Evolutionary conservation across 148 eudicot species (phyloP).

Genomic region (Arbutus unedo): DNA sequence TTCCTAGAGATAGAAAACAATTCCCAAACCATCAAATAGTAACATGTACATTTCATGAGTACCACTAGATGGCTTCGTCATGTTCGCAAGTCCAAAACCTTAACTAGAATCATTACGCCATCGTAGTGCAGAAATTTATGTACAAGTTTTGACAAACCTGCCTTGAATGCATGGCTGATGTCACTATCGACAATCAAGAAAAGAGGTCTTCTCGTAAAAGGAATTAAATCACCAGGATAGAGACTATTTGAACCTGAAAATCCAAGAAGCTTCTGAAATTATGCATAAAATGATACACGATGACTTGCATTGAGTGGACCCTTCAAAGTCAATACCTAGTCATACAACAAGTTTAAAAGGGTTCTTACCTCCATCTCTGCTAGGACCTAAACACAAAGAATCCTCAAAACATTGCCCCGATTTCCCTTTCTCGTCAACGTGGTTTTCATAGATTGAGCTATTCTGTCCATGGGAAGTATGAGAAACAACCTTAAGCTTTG

Average conservation of each 20-base stretch:
- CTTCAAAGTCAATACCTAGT: conserved; percentile 1
- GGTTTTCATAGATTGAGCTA: conserved; percentile 32
- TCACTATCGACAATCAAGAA: conserved; percentile 92
- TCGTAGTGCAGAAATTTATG: neutral
- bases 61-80: neutral
- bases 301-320: neutral
- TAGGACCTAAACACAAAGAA: conserved; percentile 68
- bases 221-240: conserved; percentile 86
- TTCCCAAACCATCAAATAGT: neutral
- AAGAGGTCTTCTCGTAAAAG: conserved; percentile 86
- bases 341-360: neutral
- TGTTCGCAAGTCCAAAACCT: neutral
- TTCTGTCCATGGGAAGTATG: conserved; percentile 39
- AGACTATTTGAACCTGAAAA: conserved; percentile 80
- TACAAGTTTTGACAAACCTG: conserved; percentile 91
- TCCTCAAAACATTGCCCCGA: conserved; percentile 52
- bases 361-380: conserved; percentile 70
- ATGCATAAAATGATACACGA: conserved; percentile 3
- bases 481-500: conserved; percentile 45
- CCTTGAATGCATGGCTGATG: conserved; percentile 99
- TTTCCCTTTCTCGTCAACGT: conserved; percentile 45
- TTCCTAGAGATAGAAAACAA: neutral
- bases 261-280: neutral
- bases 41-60: neutral
- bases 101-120: neutral